Evolutionary conservation across 352 stramenopile species (phyloP), one percentile per base, ranked within the genome.

Genomic region (Globisporangium yorkense): DNA sequence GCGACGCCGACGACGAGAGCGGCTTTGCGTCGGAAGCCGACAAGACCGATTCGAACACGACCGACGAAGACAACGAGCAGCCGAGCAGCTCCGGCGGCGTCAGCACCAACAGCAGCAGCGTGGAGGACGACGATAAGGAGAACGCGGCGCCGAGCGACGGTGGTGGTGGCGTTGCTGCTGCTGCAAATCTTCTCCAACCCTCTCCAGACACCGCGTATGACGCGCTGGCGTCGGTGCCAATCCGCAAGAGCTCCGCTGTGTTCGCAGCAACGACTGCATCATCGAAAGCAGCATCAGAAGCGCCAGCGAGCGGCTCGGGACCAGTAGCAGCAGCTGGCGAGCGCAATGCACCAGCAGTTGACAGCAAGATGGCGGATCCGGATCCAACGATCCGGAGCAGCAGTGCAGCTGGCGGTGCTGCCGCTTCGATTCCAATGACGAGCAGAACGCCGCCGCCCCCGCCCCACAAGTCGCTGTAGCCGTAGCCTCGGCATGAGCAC

Each of bases 41-140:
- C 21, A 52, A 48, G 20, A 63, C 58, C 21, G 58, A 63, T 33
- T 54, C 58, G n/a, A 59, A 57, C 51, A 59, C 58, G 41, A 63
- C 58, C 12, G 58, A 70, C 37, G 67, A 53, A 20, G 43, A 29
- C 37, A 43, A 44, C 33, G 45, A 66, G 47, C 31, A 16, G n/a
- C 61, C 37, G 12, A 43, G 41, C 54, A 64, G 62, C 40, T 48
- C 40, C 15, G 63, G 54, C 40, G 37, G 37, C 37, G 13, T 13
- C 13, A 18, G 37, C 13, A 5, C 37, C 2, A 43, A 4, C 12
- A 18, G 37, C 12, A 43, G 35, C 35, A 47, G 62, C 27, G 7
- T 37, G 4, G 27, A 18, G 13, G 46, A 75, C 51, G 71, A 68
- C 15, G 69, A 80, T 55, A 78, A 79, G 41, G 74, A 80, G 63